Base-by-base conservation (phyloP, 2,329 filamentous ascomycete species). In the Alternaria triticina region DNA sequence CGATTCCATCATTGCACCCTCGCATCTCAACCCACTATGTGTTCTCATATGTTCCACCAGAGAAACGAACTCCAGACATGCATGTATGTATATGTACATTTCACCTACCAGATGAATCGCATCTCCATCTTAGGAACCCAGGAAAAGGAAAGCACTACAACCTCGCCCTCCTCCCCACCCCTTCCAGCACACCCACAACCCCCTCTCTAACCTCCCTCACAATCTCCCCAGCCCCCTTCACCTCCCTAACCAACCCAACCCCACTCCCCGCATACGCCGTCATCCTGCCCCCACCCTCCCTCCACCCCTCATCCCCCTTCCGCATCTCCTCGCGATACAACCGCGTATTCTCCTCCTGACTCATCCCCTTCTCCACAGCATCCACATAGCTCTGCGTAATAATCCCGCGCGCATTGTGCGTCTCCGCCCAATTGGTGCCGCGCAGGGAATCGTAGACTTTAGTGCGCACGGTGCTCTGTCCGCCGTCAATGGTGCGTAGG, bases 201-300 rank as follows among this genome's bases (percentile, higher is more conserved):
- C 81, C 82, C 6, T 79, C 75, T 51, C 84, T 79, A 5, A 84
- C 77, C 61, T 86, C 83, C 49, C 76, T 75, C 4, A 88, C 83
- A 70, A 90, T 87, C 10, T 86, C 82, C 12, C 74, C 81, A 4
- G 86, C 88, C 15, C 79, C 72, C 67, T 82, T 81, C 1, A 87
- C 79, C 43, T 83, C 76, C 49, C 77, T 85, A 3, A 90, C 82
- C 64, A 90, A 78, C 0, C 89, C 89, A 13, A 90, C 85, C 0
- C 84, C 88, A 20, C 86, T 86, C 5, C 89, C 88, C 13, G 87
- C 88, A 82, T 89, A 91, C 10, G 87, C 87, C 5, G 86, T 88
- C 80, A 90, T 80, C 62, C 88, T 82, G 5, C 83, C 86, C 10
- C 73, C 59, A 28, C 68, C 51, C 0, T 23, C 86, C 20, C 49